Evolutionary conservation across 2,329 filamentous ascomycete species (phyloP), one percentile per base, ranked within the genome.

Genomic region (Fusarium secorum): DNA sequence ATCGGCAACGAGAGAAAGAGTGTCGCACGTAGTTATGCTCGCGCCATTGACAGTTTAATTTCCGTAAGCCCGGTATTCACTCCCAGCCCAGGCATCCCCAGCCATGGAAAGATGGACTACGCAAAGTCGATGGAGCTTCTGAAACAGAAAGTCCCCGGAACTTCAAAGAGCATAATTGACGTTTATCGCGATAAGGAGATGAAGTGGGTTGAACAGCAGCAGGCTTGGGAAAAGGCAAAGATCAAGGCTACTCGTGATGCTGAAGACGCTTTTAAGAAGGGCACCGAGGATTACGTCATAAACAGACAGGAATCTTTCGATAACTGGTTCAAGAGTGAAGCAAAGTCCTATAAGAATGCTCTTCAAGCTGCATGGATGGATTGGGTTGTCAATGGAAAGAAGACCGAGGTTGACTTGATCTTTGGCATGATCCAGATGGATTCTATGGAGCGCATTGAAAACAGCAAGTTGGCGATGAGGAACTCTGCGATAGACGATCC

Each of bases 281-380:
- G 15, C 5, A 30, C 41, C 22, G 7, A 33, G 15, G 39, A 46
- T 0, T 28, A 11, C 11, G 3, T 2, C 2, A 7, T 10, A 2
- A 57, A 38, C 9, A 24, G 24, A 22, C 11, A 36, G 15, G 4
- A 9, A 11, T 30, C 14, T 26, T 7, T 48, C 4, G 32, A 57
- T 4, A 17, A 30, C 0, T 57, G 54, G 41, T 20, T 2, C 24
- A 33, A 38, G 15, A 1, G 10, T 2, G 17, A 36, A 1, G 18
- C 22, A 2, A 26, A 36, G 17, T 3, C 2, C 17, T 57, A 36
- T 2, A 38, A 7, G 2, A 3, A 33, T 11, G 26, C 14, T 5
- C 7, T 38, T 15, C 54, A 57, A 30, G 18, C 15, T 30, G 54
- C 24, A 8, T 57, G 30, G 30, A 57, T 57, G 41, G 54, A 48